Conservation (phyloP, 345 rosid species). For the Brassica rapa region DNA sequence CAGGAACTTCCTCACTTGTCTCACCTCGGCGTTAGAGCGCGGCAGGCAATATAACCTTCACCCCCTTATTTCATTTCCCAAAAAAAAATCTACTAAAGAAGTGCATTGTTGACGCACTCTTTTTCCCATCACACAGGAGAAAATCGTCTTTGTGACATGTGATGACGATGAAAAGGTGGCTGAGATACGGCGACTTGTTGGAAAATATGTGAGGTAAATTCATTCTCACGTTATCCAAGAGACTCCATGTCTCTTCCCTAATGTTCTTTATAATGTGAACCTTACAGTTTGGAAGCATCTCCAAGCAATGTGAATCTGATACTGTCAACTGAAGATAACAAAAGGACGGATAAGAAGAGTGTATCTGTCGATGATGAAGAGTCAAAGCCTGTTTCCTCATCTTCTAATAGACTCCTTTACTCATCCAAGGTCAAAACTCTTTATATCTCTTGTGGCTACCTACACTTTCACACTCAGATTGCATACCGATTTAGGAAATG, state of each 20-base stretch:
- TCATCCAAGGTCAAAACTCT: slow-evolving; percentile 50
- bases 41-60: slow-evolving; percentile 63
- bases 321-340: slow-evolving; percentile 49
- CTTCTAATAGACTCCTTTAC: slow-evolving; percentile 37
- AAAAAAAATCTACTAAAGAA: not conserved
- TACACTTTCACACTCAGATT: not conserved
- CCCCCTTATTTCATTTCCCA: slow-evolving; percentile 1
- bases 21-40: slow-evolving; percentile 98
- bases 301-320: slow-evolving; percentile 57
- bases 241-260: slow-evolving; percentile 15
- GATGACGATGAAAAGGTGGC: slow-evolving; percentile 83
- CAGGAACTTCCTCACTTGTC: slow-evolving; percentile 98
- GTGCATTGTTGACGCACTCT: slow-evolving; percentile 14
- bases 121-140: slow-evolving; percentile 59
- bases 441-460: not conserved
- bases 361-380: slow-evolving; percentile 34
- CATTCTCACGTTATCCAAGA: not conserved
- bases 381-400: slow-evolving; percentile 31
- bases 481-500: slow-evolving; percentile 13
- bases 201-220: slow-evolving; percentile 72
- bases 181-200: slow-evolving; percentile 58
- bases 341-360: slow-evolving; percentile 38
- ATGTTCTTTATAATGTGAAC: slow-evolving; percentile 22
- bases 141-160: slow-evolving; percentile 89
- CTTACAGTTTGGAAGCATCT: slow-evolving; percentile 83